phyloP scores from a whole-genome alignment of 1,139 yeast species.

The Pichia sp. region DNA sequence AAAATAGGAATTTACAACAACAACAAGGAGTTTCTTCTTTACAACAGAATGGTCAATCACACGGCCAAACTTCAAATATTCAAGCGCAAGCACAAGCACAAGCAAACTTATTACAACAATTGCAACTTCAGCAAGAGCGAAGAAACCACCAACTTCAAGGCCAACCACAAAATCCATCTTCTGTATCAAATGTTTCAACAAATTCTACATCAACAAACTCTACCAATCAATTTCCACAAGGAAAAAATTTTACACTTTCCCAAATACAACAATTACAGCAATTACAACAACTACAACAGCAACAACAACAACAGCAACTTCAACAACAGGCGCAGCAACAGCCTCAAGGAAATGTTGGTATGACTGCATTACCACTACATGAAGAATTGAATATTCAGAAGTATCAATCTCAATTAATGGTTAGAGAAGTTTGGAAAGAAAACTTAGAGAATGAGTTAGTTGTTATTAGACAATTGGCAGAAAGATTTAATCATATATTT shows the following conservation, averaged over 20 bases:
- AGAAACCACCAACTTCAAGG: conserved; percentile 6
- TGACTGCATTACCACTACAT: conserved; percentile 27
- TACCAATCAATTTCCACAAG: conserved; percentile 4
- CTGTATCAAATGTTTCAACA: not conserved
- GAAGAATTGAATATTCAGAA: conserved; percentile 11
- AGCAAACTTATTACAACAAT: conserved; percentile 4
- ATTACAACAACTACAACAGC: conserved; percentile 12
- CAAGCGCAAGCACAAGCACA: conserved; percentile 14
- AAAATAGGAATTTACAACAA: conserved; percentile 25
- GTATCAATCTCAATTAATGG: conserved; percentile 32
- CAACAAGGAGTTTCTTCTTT: conserved; percentile 22
- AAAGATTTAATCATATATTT: conserved; percentile 64
- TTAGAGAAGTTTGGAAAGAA: conserved; percentile 76
- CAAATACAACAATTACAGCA: conserved; percentile 19
- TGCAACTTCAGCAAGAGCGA: conserved; percentile 11
- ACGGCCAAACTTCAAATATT: conserved; percentile 8
- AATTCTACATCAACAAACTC: conserved; percentile 1
- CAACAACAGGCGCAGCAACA: conserved; percentile 16
- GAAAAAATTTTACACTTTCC: conserved; percentile 15
- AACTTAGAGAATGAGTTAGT: conserved; percentile 81
- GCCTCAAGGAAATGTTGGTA: conserved; percentile 29
- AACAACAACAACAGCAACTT: conserved; percentile 11
- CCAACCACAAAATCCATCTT: conserved; percentile 1
- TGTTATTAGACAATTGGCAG: conserved; percentile 62
- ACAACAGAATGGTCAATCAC: conserved; percentile 17